phyloP scores from a whole-genome alignment of 2,329 filamentous ascomycete genomes.

The Monosporascus sp. region DNA sequence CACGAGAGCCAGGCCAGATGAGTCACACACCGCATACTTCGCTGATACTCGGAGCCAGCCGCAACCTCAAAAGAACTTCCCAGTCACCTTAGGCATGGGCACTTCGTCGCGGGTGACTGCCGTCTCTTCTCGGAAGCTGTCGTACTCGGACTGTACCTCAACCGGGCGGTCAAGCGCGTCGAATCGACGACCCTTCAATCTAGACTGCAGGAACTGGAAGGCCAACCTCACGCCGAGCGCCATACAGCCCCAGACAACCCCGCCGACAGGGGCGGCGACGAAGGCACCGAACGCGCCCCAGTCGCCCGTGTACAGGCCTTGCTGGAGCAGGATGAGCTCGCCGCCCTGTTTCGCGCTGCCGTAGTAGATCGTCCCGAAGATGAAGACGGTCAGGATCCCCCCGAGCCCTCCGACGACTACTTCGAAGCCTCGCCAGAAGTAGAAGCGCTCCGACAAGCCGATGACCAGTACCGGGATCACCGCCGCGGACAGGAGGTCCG shows the following conservation, averaged over 20 bases:
- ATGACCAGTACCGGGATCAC: slow-evolving; percentile 69
- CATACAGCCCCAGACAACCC: slow-evolving; percentile 63
- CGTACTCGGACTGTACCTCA: slow-evolving; percentile 12
- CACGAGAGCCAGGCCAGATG: too few relatives aligned
- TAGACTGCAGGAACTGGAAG: slow-evolving; percentile 53
- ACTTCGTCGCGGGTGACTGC: slow-evolving; percentile 25
- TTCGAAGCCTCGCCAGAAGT: slow-evolving; percentile 77
- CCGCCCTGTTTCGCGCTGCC: slow-evolving; percentile 58
- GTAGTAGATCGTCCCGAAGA: slow-evolving; percentile 77
- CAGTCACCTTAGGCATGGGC: slow-evolving; percentile 32
- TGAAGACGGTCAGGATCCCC: slow-evolving; percentile 72
- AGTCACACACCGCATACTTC: too few relatives aligned
- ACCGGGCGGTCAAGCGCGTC: slow-evolving; percentile 58
- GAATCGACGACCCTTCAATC: slow-evolving; percentile 55
- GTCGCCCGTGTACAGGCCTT: slow-evolving; percentile 69
- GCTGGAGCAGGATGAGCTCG: slow-evolving; percentile 64
- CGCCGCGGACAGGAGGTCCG: slow-evolving; percentile 71
- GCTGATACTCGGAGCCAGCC: background rate
- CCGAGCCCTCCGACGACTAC: slow-evolving; percentile 73
- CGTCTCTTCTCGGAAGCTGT: slow-evolving; percentile 20
- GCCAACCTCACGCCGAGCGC: slow-evolving; percentile 56
- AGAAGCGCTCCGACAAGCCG: slow-evolving; percentile 60
- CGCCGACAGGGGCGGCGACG: slow-evolving; percentile 71
- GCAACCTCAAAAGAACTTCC: slow-evolving; percentile 37
- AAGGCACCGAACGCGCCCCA: slow-evolving; percentile 83